Evolutionary conservation across 2,329 filamentous ascomycete genomes (phyloP), one percentile per base, ranked within the genome.

Genomic region (Colletotrichum sp.): DNA sequence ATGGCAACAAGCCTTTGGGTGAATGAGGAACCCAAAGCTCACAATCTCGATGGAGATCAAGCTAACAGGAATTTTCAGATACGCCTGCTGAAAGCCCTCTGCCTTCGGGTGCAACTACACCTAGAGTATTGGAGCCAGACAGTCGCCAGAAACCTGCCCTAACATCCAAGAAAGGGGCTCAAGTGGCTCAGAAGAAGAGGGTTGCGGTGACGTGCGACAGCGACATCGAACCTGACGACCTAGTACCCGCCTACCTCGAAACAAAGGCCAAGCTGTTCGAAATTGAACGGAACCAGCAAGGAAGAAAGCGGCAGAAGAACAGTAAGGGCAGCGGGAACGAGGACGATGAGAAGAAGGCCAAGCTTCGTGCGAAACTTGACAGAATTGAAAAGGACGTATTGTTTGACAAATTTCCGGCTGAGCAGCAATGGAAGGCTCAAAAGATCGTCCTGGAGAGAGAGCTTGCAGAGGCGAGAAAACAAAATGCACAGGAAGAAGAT

Each of bases 361-460:
- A 93, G 79, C 85, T 98, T 4, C 89, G 93, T 55, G 92, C 93
- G 18, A 98, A 96, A 82, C 86, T 98, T 52, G 90, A 92, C 49
- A 91, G 91, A 76, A 95, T 98, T 57, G 94, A 97, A 80, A 93
- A 92, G 30, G 95, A 96, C 81, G 88, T 95, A 18, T 86, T 96
- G 5, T 96, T 96, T 80, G 94, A 96, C 81, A 90, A 89, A 73
- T 87, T 89, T 62, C 83, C 90, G 39, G 94, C 93, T 6, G 91
- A 95, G 72, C 87, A 90, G 75, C 86, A 90, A 79, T 96, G 94
- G 95, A 90, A 89, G 76, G 83, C 86, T 8, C 89, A 90, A 76
- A 89, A 88, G 52, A 88, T 92, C 39, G 85, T 89, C 26, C 82
- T 96, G 15, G 91, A 94, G 79, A 92, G 90, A 80, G 90, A 94